Evolutionary conservation across 2,329 filamentous ascomycete genomes (phyloP).

Genomic region (Fusarium udum): DNA sequence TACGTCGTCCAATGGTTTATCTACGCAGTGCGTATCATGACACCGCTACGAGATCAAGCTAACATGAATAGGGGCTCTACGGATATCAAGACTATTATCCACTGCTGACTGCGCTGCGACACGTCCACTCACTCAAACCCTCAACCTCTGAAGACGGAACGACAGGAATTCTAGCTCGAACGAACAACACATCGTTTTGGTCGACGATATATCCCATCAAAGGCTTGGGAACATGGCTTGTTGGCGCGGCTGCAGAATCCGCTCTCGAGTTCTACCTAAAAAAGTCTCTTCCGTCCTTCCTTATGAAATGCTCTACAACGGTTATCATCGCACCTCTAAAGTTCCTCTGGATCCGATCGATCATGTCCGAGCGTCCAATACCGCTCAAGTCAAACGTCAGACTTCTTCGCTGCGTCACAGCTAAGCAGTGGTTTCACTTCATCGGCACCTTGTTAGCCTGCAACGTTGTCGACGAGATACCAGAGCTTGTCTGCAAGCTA

Average conservation of each 20-base stretch:
- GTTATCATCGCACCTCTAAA: neutral
- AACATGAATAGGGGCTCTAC: neutral
- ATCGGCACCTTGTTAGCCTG: neutral
- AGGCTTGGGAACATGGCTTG: neutral
- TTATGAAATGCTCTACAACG: neutral
- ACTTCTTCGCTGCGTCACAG: neutral
- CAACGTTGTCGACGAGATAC: neutral
- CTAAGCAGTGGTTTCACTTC: neutral
- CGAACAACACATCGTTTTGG: neutral
- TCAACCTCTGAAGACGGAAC: neutral
- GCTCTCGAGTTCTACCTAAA: neutral
- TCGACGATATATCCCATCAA: neutral
- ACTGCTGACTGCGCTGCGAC: neutral
- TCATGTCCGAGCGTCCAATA: rapidly evolving
- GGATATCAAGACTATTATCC: neutral
- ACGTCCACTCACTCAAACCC: neutral
- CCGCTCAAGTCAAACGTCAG: too few species aligned
- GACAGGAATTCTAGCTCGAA: neutral
- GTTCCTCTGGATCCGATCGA: neutral
- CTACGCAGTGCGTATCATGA: neutral
- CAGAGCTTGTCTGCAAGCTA: neutral
- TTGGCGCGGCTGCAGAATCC: neutral
- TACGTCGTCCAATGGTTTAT: neutral
- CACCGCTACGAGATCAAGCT: neutral
- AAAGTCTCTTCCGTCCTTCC: rapidly evolving